Evolutionary conservation across 2,329 filamentous ascomycete species (phyloP).

Genomic region (Nannizziopsis barbatae): DNA sequence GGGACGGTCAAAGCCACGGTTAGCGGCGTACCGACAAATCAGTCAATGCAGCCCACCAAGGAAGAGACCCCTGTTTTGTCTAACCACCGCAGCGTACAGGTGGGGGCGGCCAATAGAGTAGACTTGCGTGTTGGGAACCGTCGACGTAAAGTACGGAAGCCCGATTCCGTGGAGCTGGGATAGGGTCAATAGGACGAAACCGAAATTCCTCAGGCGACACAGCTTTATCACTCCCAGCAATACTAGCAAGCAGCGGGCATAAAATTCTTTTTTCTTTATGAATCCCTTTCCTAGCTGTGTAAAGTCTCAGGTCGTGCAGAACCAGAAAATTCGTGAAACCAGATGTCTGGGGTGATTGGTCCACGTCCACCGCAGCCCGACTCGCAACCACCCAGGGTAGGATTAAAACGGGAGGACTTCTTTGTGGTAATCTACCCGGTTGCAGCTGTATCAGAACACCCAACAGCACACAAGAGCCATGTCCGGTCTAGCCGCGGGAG

Average conservation of each 20-base stretch:
- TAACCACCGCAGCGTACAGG: slow-evolving; percentile 4
- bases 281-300: background rate
- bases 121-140: slow-evolving; percentile 11
- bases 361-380: slow-evolving; percentile 7
- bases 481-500: background rate
- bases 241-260: background rate
- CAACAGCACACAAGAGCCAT: slow-evolving; percentile 3
- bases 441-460: background rate
- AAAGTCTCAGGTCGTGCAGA: slow-evolving; percentile 3
- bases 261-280: background rate
- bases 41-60: slow-evolving; percentile 1
- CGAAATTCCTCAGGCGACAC: background rate
- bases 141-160: slow-evolving; percentile 8
- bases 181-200: slow-evolving; percentile 3
- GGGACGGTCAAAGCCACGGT: slow-evolving; percentile 5
- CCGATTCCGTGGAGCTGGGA: slow-evolving; percentile 15
- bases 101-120: slow-evolving; percentile 11
- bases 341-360: slow-evolving; percentile 7
- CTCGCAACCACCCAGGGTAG: slow-evolving; percentile 7
- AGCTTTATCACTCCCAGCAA: background rate
- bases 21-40: slow-evolving; percentile 1
- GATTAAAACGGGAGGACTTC: background rate
- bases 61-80: slow-evolving; percentile 7
- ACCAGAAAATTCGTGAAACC: slow-evolving; percentile 2
- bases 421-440: background rate